These are phyloP conservation scores for Cinnamomum chago DNA, from an alignment of 164 flowering plant species.

Conservation along the genomic window DNA sequence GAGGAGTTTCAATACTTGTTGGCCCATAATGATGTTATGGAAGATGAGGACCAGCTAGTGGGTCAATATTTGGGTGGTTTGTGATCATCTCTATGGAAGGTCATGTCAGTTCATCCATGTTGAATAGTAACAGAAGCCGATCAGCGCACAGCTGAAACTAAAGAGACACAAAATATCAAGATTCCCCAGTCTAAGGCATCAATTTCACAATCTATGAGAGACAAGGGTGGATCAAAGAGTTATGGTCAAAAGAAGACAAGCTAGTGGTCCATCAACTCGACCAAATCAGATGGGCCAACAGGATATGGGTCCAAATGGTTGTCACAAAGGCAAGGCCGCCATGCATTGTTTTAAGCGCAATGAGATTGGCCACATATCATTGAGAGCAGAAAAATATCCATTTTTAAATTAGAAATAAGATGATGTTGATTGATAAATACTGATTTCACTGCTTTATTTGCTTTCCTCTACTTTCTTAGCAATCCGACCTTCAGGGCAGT, in stretches of 20 bases:
- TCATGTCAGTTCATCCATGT: background rate
- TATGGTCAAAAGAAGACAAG: background rate
- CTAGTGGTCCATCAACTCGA: no score
- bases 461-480: no score
- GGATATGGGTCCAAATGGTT: background rate
- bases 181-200: no score
- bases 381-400: background rate
- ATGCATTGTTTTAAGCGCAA: background rate
- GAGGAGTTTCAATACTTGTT: background rate
- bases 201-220: background rate
- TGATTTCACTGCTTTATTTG: no score
- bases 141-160: background rate
- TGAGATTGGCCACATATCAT: background rate
- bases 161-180: background rate
- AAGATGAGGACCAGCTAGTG: background rate
- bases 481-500: no score
- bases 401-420: no score
- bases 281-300: no score
- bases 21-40: background rate
- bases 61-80: background rate
- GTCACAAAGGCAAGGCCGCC: background rate
- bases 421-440: no score
- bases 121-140: background rate
- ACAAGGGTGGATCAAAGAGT: background rate
- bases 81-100: background rate